Base-by-base conservation (phyloP, 805 yeast genomes). In the Ogataea pilisensis region DNA sequence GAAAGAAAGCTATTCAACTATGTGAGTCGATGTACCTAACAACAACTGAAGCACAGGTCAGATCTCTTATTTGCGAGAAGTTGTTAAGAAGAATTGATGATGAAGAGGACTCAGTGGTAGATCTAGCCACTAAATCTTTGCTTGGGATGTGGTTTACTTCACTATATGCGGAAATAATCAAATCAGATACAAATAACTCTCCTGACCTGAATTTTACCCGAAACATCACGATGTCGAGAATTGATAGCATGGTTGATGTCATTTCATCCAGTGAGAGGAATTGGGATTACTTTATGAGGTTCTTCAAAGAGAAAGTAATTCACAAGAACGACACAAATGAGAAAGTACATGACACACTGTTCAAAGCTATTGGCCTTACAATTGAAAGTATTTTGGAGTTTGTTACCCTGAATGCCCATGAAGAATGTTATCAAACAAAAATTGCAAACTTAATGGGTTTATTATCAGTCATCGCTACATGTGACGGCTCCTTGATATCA, bases 61-160 rank as follows among this genome's bases (percentile, higher is more conserved):
- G 69, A 44, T 60, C 67, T 0, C 65, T 57, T 32, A 70, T 82
- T 2, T 59, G 77, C 2, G 73, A 75, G n/a, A 71, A 67, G 35
- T 60, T 86, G 4, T 53, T 87, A 7, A 61, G 65, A 44, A 65
- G 81, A 42, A 45, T 78, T 1, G 83, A 83, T 39, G 95, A 86
- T 56, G 90, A 82, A 45, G 95, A 88, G 48, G 80, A 75, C 28
- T 43, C 63, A 1, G 65, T 79, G 1, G 61, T 68, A 8, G 76
- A 73, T 1, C 47, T 65, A 7, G 71, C 81, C 0, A 65, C 60
- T 34, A 37, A 42, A 17, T 49, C 61, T 3, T 46, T 81, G 20
- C 31, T 64, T 1, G 65, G 65, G 1, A 42, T 67, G 16, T 66
- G 76, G 68, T 67, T 75, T 30, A 43, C 1, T 31, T 45, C 2